Base-by-base conservation (phyloP, 257 asterid species). In the Ophiorrhiza pumila region DNA sequence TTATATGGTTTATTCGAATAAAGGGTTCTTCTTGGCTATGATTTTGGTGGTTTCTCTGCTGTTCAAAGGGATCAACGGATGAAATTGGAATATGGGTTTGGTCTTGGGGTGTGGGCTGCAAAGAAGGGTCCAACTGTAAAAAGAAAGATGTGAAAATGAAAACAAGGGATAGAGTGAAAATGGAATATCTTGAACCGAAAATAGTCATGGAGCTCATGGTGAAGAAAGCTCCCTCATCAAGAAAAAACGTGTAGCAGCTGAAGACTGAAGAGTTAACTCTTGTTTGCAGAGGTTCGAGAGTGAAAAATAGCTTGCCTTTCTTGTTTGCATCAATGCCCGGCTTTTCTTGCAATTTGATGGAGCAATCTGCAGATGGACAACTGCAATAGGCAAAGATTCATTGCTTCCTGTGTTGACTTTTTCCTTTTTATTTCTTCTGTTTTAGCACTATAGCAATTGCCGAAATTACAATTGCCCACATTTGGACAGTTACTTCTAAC, bases 1-100 rank as follows among this genome's bases (percentile, higher is more conserved):
- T 80, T 58, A 94, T 91, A 87, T 88, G 88, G 76, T 88, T 89
- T 32, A 71, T 83, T 64, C 82, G 68, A 35, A 31, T 15, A 32
- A 57, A 29, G 45, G 46, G 32, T 15, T 47, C 62, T 56, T 73
- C 71, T 27, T 73, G 65, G 67, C 46, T 68, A 57, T 65, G 79
- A 41, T 59, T 41, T n/a, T n/a, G n/a, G n/a, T n/a, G n/a, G n/a
- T n/a, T n/a, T 58, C 29, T 71, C 52, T 47, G 32, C 35, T 47
- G 35, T 71, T 8, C 61, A 35, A 63, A 53, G 64, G 71, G 58
- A 47, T 63, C 23, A 12, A 37, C 7, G 42, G 65, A 15, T 9
- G 69, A 71, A 71, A 59, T 66, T 50, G 35, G 56, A 41, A 18
- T 69, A 12, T 25, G 61, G 61, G 71, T 68, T 56, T 23, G 68